Evolutionary conservation across 768 basidiomycete species (phyloP).

Genomic region (Calocybe cyanea): DNA sequence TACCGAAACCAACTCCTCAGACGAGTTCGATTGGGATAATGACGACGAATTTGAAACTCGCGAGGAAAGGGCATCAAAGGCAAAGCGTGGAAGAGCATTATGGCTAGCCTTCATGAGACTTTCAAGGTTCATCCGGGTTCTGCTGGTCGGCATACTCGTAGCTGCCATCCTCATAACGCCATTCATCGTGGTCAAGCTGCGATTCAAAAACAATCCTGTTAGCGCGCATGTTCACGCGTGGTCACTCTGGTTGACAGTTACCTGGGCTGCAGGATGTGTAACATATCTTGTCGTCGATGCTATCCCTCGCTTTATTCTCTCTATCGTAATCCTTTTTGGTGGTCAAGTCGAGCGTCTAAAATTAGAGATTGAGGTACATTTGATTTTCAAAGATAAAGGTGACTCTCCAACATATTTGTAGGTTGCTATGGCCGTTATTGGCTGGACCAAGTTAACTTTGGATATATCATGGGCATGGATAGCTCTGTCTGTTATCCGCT

Average conservation of each 20-base stretch:
- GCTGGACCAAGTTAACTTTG: slow-evolving; percentile 68
- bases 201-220: slow-evolving; percentile 46
- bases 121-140: slow-evolving; percentile 51
- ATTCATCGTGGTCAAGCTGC: slow-evolving; percentile 61
- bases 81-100: slow-evolving; percentile 57
- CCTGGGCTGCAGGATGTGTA: slow-evolving; percentile 57
- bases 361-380: slow-evolving; percentile 59
- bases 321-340: slow-evolving; percentile 49
- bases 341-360: slow-evolving; percentile 64
- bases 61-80: slow-evolving; percentile 35
- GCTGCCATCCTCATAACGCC: slow-evolving; percentile 65
- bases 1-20: slow-evolving; percentile 56
- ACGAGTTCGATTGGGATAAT: slow-evolving; percentile 76
- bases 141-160: slow-evolving; percentile 58
- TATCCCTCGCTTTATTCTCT: slow-evolving; percentile 53
- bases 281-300: slow-evolving; percentile 66
- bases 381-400: not conserved
- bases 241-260: slow-evolving; percentile 67
- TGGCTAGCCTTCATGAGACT: slow-evolving; percentile 69
- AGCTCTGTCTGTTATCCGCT: slow-evolving; percentile 57
- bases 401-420: slow-evolving; percentile 18
- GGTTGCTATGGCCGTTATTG: slow-evolving; percentile 64
- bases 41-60: slow-evolving; percentile 40
- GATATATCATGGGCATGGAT: slow-evolving; percentile 76
- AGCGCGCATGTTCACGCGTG: slow-evolving; percentile 56